Evolutionary conservation across 83 land plant species (phyloP), one percentile per base, ranked within the genome.

Genomic region (Diphasiastrum complanatum): DNA sequence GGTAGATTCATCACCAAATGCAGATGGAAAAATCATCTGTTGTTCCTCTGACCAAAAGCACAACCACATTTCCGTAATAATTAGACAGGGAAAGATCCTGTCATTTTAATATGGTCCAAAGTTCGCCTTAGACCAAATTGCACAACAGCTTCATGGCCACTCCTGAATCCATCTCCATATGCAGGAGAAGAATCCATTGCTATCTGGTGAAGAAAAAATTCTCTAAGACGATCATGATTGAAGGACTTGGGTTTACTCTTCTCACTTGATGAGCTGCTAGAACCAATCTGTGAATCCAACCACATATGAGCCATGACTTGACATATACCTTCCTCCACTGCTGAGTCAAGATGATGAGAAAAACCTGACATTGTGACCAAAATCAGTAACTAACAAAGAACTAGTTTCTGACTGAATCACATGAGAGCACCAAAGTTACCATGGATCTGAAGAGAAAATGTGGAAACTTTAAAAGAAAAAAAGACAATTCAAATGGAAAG

Each of bases 241-340:
- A 54, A 25, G 4, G 14, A 14, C 6, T 54, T 5, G 5, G 34
- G 58, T n/a, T 54, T 54, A 8, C 58, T 25, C 4, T 54, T 6
- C 10, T 11, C n/a, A n/a, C n/a, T n/a, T n/a, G n/a, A n/a, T n/a
- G n/a, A n/a, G n/a, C n/a, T n/a, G n/a, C n/a, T 23, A 4, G 58
- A 54, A 28, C 58, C 25, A 28, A 87, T 81, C 67, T 87, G 90
- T 31, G 95, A 77, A 37, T 87, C 95, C 30, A 87, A 84, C 95
- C 95, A 87, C 83, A 84, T 79, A 68, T 82, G 69, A 4, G 95
- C 84, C 11, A 87, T 75, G 45, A 87, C 85, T 48, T 87, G 95
- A 56, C 89, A 87, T 26, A 87, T 87, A 43, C 95, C 95, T 77
- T 87, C 95, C 64, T 87, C 95, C 51, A 87, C 89, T 22, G 83